phyloP scores from a whole-genome alignment of 225 moss, liverwort and hornwort species.

The Climacium dendroides region DNA sequence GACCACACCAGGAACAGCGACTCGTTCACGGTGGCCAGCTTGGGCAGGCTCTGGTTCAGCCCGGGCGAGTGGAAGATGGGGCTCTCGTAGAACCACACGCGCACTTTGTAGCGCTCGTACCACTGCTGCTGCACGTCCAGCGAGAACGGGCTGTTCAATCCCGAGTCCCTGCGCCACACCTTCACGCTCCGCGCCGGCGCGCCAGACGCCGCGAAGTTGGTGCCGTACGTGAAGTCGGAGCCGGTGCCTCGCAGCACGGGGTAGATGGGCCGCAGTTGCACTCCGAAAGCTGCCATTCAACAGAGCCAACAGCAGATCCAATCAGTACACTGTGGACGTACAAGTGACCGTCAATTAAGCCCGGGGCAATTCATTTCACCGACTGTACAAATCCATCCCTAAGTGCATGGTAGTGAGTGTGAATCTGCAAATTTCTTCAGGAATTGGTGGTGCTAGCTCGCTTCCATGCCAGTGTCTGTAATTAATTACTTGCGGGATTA shows the following conservation, averaged over 20 bases:
- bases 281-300: slow-evolving; percentile 1
- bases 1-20: background rate
- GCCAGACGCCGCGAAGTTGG: slow-evolving; percentile 35
- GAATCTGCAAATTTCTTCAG: too few relatives aligned
- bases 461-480: too few relatives aligned
- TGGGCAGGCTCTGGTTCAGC: background rate
- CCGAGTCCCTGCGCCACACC: background rate
- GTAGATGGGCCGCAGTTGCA: slow-evolving; percentile 4
- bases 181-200: background rate
- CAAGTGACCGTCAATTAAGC: too few relatives aligned
- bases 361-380: too few relatives aligned
- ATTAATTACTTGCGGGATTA: too few relatives aligned
- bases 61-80: background rate
- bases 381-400: too few relatives aligned
- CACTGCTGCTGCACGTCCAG: slow-evolving; percentile 28
- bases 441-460: too few relatives aligned
- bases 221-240: background rate
- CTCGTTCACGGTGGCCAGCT: background rate
- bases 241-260: slow-evolving; percentile 1
- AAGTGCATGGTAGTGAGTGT: too few relatives aligned
- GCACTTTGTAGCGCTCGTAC: slow-evolving; percentile 15
- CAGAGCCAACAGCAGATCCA: background rate
- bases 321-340: background rate
- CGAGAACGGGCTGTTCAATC: slow-evolving; percentile 12
- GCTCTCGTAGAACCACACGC: slow-evolving; percentile 6